These are phyloP conservation scores for Macrophomina tecta DNA, from an alignment of 2,329 filamentous ascomycete species.

Conservation along the genomic window DNA sequence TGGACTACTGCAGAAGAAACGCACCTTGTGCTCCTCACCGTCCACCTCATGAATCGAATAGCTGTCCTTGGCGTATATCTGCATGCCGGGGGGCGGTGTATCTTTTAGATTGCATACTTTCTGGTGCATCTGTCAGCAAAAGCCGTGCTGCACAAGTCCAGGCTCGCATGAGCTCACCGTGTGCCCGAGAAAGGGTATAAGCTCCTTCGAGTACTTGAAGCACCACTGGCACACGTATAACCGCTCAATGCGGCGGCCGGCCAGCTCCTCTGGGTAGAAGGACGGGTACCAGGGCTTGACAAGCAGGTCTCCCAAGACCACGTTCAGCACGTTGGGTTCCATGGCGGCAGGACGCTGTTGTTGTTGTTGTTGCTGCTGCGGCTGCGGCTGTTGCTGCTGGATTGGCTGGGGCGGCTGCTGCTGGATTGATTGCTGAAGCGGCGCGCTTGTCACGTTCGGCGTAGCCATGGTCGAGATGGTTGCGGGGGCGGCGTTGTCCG, in stretches of 20 bases:
- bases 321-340: constrained; percentile 83
- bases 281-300: constrained; percentile 94
- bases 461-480: constrained; percentile 2
- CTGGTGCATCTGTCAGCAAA: constrained; percentile 35
- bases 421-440: not conserved
- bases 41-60: constrained; percentile 94
- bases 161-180: constrained; percentile 40
- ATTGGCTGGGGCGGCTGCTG: not conserved
- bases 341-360: constrained; percentile 30
- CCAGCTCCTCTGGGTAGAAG: constrained; percentile 76
- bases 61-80: constrained; percentile 78
- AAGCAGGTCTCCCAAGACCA: constrained; percentile 81
- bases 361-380: not conserved
- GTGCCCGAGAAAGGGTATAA: constrained; percentile 56
- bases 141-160: not conserved
- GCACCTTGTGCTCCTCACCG: constrained; percentile 75
- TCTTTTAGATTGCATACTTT: constrained; percentile 52
- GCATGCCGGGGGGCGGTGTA: constrained; percentile 66
- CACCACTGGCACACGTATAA: constrained; percentile 91
- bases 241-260: constrained; percentile 52
- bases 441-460: constrained; percentile 8
- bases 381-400: not conserved
- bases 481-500: not conserved
- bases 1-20: not conserved
- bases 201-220: constrained; percentile 82